A percentile compares a stretch with the other conserved stretches of the same genome.
These are phyloP conservation scores for Tuber calosporum DNA, from an alignment of 495 filamentous ascomycete genomes.

Conservation along the genomic window DNA sequence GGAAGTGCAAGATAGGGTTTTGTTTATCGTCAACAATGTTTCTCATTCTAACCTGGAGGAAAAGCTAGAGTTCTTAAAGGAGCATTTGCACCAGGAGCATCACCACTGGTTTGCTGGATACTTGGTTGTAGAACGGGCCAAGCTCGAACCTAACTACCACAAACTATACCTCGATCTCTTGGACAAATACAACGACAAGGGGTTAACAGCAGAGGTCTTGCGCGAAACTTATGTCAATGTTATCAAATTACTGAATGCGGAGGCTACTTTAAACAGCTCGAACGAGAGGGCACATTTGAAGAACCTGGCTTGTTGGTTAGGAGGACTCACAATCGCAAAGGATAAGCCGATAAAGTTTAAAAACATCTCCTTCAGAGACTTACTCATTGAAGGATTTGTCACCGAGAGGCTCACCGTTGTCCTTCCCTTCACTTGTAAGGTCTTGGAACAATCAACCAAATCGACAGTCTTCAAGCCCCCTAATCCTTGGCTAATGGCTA, in stretches of 20 bases:
- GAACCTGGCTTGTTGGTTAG: slow-evolving; percentile 86
- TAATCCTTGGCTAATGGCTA: slow-evolving; percentile 96
- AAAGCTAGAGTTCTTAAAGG: slow-evolving; percentile 70
- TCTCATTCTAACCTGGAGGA: slow-evolving; percentile 76
- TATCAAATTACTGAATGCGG: slow-evolving; percentile 77
- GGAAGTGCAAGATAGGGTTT: slow-evolving; percentile 81
- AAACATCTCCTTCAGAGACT: slow-evolving; percentile 92
- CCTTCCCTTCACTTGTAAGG: slow-evolving; percentile 95
- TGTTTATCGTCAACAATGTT: slow-evolving; percentile 94
- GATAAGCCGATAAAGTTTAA: slow-evolving; percentile 94
- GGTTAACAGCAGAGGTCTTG: slow-evolving; percentile 77
- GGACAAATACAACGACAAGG: slow-evolving; percentile 67
- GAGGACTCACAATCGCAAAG: slow-evolving; percentile 83
- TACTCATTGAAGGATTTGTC: slow-evolving; percentile 85
- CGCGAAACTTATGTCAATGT: slow-evolving; percentile 88
- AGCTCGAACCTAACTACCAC: slow-evolving; percentile 93
- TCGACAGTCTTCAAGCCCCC: slow-evolving; percentile 89
- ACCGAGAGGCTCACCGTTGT: slow-evolving; percentile 81
- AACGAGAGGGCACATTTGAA: slow-evolving; percentile 82
- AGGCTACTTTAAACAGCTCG: slow-evolving; percentile 67
- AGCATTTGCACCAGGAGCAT: slow-evolving; percentile 68
- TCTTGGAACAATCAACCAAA: slow-evolving; percentile 69
- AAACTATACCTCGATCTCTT: slow-evolving; percentile 84
- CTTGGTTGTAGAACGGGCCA: slow-evolving; percentile 92
- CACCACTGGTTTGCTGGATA: slow-evolving; percentile 95